Conservation (phyloP, 2,329 filamentous ascomycete species). For the Cordyceps fumosorosea region DNA sequence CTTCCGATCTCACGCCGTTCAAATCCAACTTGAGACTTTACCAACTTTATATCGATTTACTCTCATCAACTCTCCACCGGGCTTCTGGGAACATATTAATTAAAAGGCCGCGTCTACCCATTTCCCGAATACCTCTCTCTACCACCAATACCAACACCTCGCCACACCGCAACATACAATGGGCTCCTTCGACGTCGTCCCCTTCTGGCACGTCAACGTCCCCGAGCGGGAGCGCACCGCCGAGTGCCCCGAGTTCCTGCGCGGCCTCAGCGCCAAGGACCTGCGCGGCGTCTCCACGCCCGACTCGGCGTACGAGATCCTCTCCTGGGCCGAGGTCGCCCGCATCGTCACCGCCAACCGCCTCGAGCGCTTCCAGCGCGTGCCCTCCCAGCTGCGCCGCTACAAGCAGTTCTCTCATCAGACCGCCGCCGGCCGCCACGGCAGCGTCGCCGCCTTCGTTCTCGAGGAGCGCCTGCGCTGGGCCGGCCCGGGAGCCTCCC, state of each 20-base stretch:
- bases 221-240: slow-evolving; percentile 52
- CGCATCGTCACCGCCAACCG: slow-evolving; percentile 57
- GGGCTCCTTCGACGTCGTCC: slow-evolving; percentile 32
- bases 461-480: slow-evolving; percentile 64
- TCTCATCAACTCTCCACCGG: neutral
- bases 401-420: slow-evolving; percentile 66
- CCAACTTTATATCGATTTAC: neutral
- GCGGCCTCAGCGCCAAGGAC: slow-evolving; percentile 60
- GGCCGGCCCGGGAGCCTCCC: slow-evolving; percentile 36
- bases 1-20: neutral
- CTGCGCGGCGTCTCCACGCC: slow-evolving; percentile 61
- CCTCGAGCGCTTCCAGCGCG: slow-evolving; percentile 69
- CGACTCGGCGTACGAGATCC: slow-evolving; percentile 56
- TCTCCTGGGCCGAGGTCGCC: slow-evolving; percentile 65
- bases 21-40: neutral
- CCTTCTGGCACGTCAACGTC: slow-evolving; percentile 83
- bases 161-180: slow-evolving; percentile 20
- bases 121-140: too few species aligned
- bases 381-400: slow-evolving; percentile 68
- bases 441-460: slow-evolving; percentile 73
- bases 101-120: too few species aligned
- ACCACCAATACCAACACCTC: neutral
- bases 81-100: too few species aligned
- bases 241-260: slow-evolving; percentile 67
- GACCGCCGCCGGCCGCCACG: slow-evolving; percentile 62